Base-by-base conservation (phyloP, 2,329 filamentous ascomycete species). In the Phymatotrichopsis omnivora region DNA sequence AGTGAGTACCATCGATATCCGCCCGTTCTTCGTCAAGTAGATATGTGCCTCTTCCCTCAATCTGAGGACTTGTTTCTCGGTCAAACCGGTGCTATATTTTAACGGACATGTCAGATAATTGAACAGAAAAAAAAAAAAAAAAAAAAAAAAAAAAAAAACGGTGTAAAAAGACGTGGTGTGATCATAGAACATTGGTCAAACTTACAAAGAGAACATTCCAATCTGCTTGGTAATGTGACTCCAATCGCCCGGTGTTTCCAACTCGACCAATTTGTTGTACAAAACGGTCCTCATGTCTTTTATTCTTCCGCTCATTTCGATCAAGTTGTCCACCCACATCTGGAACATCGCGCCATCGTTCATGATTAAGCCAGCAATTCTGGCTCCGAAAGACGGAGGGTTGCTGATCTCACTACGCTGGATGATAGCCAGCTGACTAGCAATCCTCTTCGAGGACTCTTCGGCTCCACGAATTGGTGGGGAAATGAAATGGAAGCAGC, bases 141-240 rank as follows among this genome's bases (percentile, higher is more conserved):
- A 23, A 20, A 17, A 12, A 11, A 38, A 22, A n/a, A n/a, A n/a
- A n/a, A n/a, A n/a, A n/a, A n/a, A n/a, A n/a, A n/a, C n/a, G n/a
- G n/a, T n/a, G n/a, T 38, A 22, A 38, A 8, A 10, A 23, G 34
- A 38, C 16, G 7, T 17, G 17, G 6, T 17, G 12, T 38, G 8
- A 17, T 23, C 17, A 17, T 8, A 24, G 10, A 2, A 5, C 4
- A 29, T 11, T 4, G 12, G 3, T n/a, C n/a, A n/a, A 38, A 41
- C 51, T 47, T 31, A 54, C 51, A 93, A 98, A 64, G 81, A 89
- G 69, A 98, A 98, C 91, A 98, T 98, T 68, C 91, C 91, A 62
- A 98, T 98, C 73, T 98, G 91, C 60, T 93, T 84, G 12, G 87
- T 95, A 63, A 98, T 93, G 68, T 98, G 91, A 61, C 87, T 85